phyloP scores from a whole-genome alignment of 129 eudicot species.

The Chrysanthemum makinoi region DNA sequence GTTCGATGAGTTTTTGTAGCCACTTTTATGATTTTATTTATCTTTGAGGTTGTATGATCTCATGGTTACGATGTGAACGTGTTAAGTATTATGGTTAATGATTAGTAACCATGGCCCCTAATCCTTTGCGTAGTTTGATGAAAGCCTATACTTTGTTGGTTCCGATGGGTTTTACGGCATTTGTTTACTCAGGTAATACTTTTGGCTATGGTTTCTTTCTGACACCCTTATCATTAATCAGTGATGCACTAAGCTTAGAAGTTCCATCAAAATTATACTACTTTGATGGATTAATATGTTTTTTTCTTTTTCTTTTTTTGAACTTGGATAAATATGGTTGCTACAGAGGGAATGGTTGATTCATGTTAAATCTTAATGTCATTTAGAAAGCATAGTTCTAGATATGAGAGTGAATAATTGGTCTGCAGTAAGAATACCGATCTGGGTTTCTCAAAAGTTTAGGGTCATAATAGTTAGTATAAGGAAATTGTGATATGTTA shows the following conservation, averaged over 20 bases:
- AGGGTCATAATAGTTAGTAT: background rate
- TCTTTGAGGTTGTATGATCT: background rate
- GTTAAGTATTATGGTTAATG: background rate
- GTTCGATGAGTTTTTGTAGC: background rate
- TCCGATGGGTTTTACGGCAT: background rate
- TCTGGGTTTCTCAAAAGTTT: no score
- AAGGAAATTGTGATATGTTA: background rate
- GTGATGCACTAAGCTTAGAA: background rate
- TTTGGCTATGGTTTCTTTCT: background rate
- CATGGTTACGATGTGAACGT: background rate
- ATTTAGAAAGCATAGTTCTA: background rate
- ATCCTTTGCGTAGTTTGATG: background rate
- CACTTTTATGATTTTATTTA: background rate
- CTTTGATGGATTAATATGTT: no score
- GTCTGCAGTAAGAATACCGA: background rate
- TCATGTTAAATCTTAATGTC: conserved; percentile 2
- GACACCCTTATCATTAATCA: background rate
- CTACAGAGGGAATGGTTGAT: background rate
- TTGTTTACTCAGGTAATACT: background rate
- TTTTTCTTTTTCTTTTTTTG: no score
- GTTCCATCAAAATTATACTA: background rate
- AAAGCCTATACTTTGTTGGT: background rate
- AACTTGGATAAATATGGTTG: background rate
- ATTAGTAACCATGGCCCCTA: background rate
- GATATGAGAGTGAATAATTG: background rate